phyloP scores from a whole-genome alignment of 1,139 yeast species.

The Pichia cactophila region DNA sequence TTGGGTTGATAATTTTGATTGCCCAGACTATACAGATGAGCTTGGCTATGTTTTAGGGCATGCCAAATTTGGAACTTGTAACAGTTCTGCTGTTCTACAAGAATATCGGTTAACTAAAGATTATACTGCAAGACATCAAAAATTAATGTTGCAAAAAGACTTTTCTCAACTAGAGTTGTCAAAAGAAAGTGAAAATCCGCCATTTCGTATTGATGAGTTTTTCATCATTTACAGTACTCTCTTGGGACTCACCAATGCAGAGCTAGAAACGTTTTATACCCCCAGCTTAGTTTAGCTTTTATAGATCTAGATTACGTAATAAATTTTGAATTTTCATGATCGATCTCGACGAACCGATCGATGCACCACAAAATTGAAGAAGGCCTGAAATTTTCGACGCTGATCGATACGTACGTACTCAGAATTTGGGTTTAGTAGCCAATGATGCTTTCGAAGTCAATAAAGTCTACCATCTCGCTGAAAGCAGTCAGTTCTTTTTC shows the following conservation, averaged over 20 bases:
- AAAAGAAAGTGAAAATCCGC: conserved; percentile 19
- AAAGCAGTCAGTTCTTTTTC: background rate
- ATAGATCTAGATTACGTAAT: background rate
- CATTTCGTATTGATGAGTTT: conserved; percentile 24
- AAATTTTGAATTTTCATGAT: background rate
- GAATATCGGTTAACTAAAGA: conserved; percentile 19
- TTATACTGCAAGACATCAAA: conserved; percentile 21
- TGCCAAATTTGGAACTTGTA: conserved; percentile 13
- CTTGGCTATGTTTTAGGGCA: conserved; percentile 10
- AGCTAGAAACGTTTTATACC: conserved; percentile 3
- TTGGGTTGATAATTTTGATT: conserved; percentile 21
- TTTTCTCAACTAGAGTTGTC: conserved; percentile 11
- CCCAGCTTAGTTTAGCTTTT: too few relatives aligned
- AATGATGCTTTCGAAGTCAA: background rate
- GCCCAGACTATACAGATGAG: conserved; percentile 18
- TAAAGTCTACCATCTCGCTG: background rate
- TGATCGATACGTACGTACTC: too few relatives aligned
- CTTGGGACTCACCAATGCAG: conserved; percentile 14
- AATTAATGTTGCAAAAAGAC: conserved; percentile 11
- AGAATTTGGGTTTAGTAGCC: background rate
- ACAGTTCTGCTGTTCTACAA: conserved; percentile 15
- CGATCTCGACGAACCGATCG: background rate
- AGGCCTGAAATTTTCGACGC: background rate
- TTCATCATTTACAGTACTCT: conserved; percentile 16
- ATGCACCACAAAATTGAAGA: too few relatives aligned